Evolutionary conservation across 306 rosid species (phyloP).

Genomic region (Vigna reflexopilosa): DNA sequence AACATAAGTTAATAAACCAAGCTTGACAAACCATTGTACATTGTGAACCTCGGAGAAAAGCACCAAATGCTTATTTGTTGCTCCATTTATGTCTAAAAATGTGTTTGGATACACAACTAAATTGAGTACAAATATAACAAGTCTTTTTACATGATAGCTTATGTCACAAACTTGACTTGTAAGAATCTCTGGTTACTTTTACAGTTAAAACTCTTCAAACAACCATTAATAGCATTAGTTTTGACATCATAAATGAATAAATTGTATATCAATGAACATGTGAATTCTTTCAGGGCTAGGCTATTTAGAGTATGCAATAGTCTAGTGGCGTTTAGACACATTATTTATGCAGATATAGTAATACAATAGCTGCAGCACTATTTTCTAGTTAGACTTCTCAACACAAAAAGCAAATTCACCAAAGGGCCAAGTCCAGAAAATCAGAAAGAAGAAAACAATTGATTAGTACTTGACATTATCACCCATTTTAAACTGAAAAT

Average conservation of each 20-base stretch:
- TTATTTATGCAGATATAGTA: neutral
- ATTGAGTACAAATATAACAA: neutral
- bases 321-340: neutral
- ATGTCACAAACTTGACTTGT: neutral
- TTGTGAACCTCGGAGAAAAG: neutral
- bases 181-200: neutral
- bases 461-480: neutral
- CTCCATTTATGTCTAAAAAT: neutral
- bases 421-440: neutral
- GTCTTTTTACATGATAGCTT: neutral
- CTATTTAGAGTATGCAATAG: neutral
- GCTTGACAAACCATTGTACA: neutral
- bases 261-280: neutral
- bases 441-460: slow-evolving; percentile 11
- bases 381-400: slow-evolving; percentile 2
- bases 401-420: slow-evolving; percentile 19
- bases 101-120: neutral
- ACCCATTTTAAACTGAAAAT: slow-evolving; percentile 7
- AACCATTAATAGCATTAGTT: neutral
- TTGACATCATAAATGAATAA: neutral
- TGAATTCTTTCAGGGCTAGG: slow-evolving; percentile 1
- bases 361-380: neutral
- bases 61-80: neutral
- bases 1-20: neutral
- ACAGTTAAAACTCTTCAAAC: neutral